Percentiles rank a stretch among this genome's conserved stretches.
Conservation (phyloP, 176 grass and related monocot genomes). For the Hordeum vulgare region MorexV3_pseudomolecules_assembly NC_058523.1:342270615-342271114, state of each 20-base stretch:
- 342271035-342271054: no score
- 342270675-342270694: neutral
- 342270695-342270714: neutral
- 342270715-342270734: neutral
- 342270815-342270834: slow-evolving; percentile 73
- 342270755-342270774: slow-evolving; percentile 96
- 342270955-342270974: slow-evolving; percentile 90
- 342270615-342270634: slow-evolving; percentile 53
- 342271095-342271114: no score
- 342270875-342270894: slow-evolving; percentile 21
- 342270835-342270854: slow-evolving; percentile 87
- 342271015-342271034: neutral
- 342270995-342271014: neutral
- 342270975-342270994: slow-evolving; percentile 59
- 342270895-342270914: neutral
- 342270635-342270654: slow-evolving; percentile 91
- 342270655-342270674: slow-evolving; percentile 86
- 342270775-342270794: slow-evolving; percentile 86
- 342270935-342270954: slow-evolving; percentile 86
- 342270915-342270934: slow-evolving; percentile 14
- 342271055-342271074: no score
- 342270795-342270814: slow-evolving; percentile 82
- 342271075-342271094: no score
- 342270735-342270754: slow-evolving; percentile 72
- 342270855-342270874: slow-evolving; percentile 18